These are phyloP conservation scores for Triticum dicoccoides DNA, from an alignment of 176 grass and related monocot species.

Conservation along the genomic window DNA sequence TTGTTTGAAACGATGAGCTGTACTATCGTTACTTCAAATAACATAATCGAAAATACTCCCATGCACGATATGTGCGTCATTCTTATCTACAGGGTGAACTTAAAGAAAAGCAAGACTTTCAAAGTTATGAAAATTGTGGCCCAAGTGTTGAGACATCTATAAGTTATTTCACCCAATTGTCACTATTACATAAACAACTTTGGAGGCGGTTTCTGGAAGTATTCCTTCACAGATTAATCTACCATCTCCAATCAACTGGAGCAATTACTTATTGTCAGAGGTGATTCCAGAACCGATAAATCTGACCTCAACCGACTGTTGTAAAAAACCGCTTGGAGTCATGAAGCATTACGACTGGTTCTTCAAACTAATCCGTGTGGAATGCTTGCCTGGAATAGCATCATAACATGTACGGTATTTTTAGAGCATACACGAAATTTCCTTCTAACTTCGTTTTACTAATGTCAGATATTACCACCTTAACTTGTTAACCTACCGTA, in stretches of 20 bases:
- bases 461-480: background rate
- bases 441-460: background rate
- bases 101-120: background rate
- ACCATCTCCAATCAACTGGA: too few relatives aligned
- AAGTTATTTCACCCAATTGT: background rate
- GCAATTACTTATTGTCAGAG: too few relatives aligned
- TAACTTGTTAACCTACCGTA: background rate
- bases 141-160: background rate
- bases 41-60: background rate
- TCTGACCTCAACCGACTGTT: too few relatives aligned
- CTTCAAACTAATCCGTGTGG: too few relatives aligned
- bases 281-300: too few relatives aligned
- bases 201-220: too few relatives aligned
- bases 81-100: background rate
- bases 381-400: background rate
- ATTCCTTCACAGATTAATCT: too few relatives aligned
- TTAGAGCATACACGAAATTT: background rate
- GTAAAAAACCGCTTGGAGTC: too few relatives aligned
- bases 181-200: too few relatives aligned
- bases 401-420: background rate
- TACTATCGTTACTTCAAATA: background rate
- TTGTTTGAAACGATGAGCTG: background rate
- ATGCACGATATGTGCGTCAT: background rate
- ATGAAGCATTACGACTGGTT: too few relatives aligned
- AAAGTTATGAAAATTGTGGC: background rate